These are phyloP conservation scores for Mentha longifolia DNA, from an alignment of 257 asterid genomes.

Conservation along the genomic window DNA sequence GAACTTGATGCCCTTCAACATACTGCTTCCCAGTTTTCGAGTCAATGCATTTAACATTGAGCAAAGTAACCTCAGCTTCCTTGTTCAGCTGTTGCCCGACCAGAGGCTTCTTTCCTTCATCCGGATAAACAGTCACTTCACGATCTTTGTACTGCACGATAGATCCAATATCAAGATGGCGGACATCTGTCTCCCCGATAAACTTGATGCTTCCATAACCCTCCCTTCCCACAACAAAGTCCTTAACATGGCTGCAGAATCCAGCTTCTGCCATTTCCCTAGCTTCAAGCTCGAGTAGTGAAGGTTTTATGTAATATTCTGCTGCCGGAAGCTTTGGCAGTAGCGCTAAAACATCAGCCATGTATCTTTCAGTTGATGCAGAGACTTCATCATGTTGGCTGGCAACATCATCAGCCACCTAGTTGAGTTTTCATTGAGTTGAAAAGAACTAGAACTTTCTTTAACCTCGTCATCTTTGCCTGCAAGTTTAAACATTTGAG, in stretches of 20 bases:
- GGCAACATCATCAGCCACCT: constrained; percentile 5
- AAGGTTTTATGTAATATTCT: constrained; percentile 44
- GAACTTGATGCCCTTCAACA: constrained; percentile 55
- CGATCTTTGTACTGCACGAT: constrained; percentile 60
- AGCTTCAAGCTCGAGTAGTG: constrained; percentile 31
- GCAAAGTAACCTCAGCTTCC: constrained; percentile 74
- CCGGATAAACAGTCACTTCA: constrained; percentile 66
- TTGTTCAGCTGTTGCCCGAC: constrained; percentile 69
- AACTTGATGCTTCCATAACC: constrained; percentile 71
- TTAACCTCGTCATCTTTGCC: constrained; percentile 28
- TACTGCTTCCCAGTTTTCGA: constrained; percentile 57
- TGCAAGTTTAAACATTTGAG: constrained; percentile 24
- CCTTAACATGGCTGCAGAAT: constrained; percentile 59
- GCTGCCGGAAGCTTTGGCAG: constrained; percentile 43
- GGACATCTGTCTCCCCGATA: constrained; percentile 68
- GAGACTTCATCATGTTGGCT: neutral
- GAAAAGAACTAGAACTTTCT: constrained; percentile 11
- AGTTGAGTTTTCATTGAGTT: constrained; percentile 19
- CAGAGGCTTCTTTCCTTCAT: constrained; percentile 63
- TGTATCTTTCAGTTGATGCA: neutral
- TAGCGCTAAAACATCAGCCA: constrained; percentile 29
- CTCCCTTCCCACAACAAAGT: constrained; percentile 68
- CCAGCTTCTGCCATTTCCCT: constrained; percentile 72
- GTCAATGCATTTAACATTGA: constrained; percentile 65
- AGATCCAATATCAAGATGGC: constrained; percentile 63